These are phyloP conservation scores for Pittosporum tobira DNA, from an alignment of 129 eudicot genomes.

Conservation along the genomic window DNA sequence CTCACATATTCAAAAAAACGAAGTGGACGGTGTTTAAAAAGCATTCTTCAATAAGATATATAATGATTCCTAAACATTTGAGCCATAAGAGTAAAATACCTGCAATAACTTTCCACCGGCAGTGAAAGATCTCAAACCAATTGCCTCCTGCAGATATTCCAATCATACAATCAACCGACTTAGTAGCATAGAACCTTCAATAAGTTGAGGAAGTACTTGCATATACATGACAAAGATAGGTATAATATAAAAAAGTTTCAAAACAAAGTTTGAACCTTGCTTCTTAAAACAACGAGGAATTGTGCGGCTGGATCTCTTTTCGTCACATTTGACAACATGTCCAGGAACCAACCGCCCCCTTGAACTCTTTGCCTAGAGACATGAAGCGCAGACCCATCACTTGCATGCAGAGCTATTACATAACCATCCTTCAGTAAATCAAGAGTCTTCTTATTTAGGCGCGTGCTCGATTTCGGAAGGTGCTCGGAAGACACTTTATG, in stretches of 20 bases:
- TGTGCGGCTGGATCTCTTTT: slow-evolving; percentile 98
- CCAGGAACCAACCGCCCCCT: slow-evolving; percentile 98
- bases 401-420: slow-evolving; percentile 66
- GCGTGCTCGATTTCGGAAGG: slow-evolving; percentile 30
- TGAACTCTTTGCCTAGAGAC: slow-evolving; percentile 87
- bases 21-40: background rate
- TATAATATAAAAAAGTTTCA: background rate
- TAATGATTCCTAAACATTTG: background rate
- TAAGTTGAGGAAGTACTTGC: background rate
- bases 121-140: slow-evolving; percentile 94
- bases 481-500: slow-evolving; percentile 39
- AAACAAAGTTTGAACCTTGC: slow-evolving; percentile 48
- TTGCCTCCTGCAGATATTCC: slow-evolving; percentile 64
- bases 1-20: background rate
- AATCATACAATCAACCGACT: slow-evolving; percentile 10
- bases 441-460: slow-evolving; percentile 35
- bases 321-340: slow-evolving; percentile 59
- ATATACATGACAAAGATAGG: background rate
- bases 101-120: slow-evolving; percentile 99
- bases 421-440: slow-evolving; percentile 81
- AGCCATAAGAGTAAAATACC: slow-evolving; percentile 33
- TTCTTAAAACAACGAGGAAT: slow-evolving; percentile 72
- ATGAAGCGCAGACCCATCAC: slow-evolving; percentile 56
- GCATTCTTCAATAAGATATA: background rate
- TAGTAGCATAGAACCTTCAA: background rate